Base-by-base conservation (phyloP, 2,329 filamentous ascomycete species). In the Rutstroemia sp. region DNA sequence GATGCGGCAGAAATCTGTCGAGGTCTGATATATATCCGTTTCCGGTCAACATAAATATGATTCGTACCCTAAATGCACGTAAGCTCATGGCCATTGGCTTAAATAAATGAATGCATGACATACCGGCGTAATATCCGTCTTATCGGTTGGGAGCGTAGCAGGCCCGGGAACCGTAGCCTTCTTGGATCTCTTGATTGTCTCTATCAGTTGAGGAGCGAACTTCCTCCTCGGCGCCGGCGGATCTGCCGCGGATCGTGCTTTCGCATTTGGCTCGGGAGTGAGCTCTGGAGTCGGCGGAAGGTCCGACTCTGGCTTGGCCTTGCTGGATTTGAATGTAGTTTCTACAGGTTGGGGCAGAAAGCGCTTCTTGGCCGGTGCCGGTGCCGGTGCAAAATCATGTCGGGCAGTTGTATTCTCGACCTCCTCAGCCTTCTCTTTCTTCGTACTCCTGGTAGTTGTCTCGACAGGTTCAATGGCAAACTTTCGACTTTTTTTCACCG, bases 151-250 rank as follows among this genome's bases (percentile, higher is more conserved):
- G 54, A 76, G 77, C 21, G 84, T 81, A 30, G 84, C 81, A 19
- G 84, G 83, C 5, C 77, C 78, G 1, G 77, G 71, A 64, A 90
- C 86, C 19, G 83, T 83, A 16, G 80, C 80, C 65, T 83, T 83
- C 60, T 87, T 82, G 37, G 84, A 83, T 53, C 90, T 79, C 64
- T 84, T 82, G 4, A 87, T 87, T 2, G 88, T 92, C 71, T 92
- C 89, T 60, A 95, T 85, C 55, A 95, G 76, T 65, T 92, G 86
- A 12, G 90, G 90, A 30, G 85, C 80, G 69, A 95, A 95, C 58
- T 74, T 73, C 60, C 78, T 76, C 64, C 61, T 62, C 19, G 56
- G 61, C 50, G 60, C 72, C 14, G 68, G 63, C 45, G 56, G 66
- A 67, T 63, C 68, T 67, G 61, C 57, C 65, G 59, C 63, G 60